phyloP scores from a whole-genome alignment of 2,329 filamentous ascomycete species.

The Stachybotrys echinatus region DNA sequence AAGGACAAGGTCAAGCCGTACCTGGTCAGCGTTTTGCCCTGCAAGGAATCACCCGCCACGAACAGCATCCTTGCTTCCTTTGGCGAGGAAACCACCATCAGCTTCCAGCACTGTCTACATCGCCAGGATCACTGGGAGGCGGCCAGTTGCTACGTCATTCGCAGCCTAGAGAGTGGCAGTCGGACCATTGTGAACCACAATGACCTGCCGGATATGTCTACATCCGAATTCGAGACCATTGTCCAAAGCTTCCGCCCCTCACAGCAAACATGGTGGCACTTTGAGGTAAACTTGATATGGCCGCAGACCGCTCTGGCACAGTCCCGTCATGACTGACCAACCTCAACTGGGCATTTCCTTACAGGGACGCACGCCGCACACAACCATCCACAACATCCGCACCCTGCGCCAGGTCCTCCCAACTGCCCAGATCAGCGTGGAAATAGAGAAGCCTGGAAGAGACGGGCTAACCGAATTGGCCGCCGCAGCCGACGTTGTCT shows the following conservation, averaged over 20 bases:
- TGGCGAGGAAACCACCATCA: constrained; percentile 32
- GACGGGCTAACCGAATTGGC: constrained; percentile 55
- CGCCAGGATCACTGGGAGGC: constrained; percentile 48
- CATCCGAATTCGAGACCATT: constrained; percentile 49
- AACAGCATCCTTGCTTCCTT: constrained; percentile 51
- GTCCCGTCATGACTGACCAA: constrained; percentile 1
- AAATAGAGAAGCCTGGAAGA: constrained; percentile 65
- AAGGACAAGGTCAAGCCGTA: constrained; percentile 26
- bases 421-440: constrained; percentile 55
- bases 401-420: constrained; percentile 44
- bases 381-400: constrained; percentile 53
- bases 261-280: constrained; percentile 60
- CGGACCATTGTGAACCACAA: constrained; percentile 70
- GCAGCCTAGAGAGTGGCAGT: constrained; percentile 51
- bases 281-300: constrained; percentile 48
- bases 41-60: constrained; percentile 42
- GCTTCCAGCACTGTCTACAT: constrained; percentile 54
- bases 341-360: neutral
- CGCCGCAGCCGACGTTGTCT: constrained; percentile 62
- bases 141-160: constrained; percentile 66
- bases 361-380: constrained; percentile 60
- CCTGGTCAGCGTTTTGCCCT: constrained; percentile 50
- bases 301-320: neutral
- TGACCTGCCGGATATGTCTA: constrained; percentile 61
- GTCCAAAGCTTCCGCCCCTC: constrained; percentile 30